phyloP scores from a whole-genome alignment of 257 asterid species.

The Capsicum baccatum region DNA sequence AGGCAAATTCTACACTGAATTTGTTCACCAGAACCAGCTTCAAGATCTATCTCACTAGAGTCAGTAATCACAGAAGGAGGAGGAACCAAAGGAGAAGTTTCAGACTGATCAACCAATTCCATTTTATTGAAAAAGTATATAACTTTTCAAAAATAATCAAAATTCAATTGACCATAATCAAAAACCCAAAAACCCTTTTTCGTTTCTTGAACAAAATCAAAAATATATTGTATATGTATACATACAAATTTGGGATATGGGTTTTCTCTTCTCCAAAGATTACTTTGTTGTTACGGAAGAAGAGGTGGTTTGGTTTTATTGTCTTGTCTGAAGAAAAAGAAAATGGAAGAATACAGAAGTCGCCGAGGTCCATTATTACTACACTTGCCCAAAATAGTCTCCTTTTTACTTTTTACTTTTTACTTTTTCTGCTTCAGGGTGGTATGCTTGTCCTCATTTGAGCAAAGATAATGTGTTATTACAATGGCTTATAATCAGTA shows the following conservation, averaged over 20 bases:
- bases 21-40: conserved; percentile 96
- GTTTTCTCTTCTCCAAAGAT: not conserved
- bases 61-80: conserved; percentile 62
- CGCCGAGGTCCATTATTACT: too few relatives aligned
- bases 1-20: conserved; percentile 99
- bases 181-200: not conserved
- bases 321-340: not conserved
- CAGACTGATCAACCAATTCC: conserved; percentile 53
- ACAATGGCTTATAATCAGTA: too few relatives aligned
- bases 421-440: too few relatives aligned
- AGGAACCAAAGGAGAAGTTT: conserved; percentile 71
- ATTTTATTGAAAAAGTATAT: conserved; percentile 48
- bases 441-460: too few relatives aligned
- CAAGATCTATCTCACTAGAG: conserved; percentile 85
- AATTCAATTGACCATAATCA: not conserved
- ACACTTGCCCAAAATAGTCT: too few relatives aligned
- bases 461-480: too few relatives aligned
- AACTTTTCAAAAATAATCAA: conserved; percentile 19
- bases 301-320: conserved; percentile 10
- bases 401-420: too few relatives aligned
- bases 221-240: not conserved
- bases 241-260: not conserved
- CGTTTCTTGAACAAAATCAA: not conserved
- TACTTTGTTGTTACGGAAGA: conserved; percentile 1
- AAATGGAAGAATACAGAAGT: not conserved